phyloP scores from a whole-genome alignment of 768 basidiomycete genomes.

The Chiua virens region DNA sequence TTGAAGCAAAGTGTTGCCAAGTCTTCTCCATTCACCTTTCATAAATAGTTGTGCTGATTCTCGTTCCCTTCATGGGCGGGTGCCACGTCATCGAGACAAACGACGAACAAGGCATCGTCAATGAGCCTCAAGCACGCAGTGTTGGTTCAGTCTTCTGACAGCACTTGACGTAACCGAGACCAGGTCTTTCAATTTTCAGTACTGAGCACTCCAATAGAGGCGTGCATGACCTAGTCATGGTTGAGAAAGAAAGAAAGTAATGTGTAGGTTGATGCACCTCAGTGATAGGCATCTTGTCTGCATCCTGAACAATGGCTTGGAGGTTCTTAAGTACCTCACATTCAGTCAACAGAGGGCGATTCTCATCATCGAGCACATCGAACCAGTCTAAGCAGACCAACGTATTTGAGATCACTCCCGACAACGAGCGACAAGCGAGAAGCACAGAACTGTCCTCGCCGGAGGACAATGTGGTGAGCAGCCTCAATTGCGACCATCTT shows the following conservation, averaged over 20 bases:
- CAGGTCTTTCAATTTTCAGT: slow-evolving; percentile 95
- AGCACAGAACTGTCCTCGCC: slow-evolving; percentile 92
- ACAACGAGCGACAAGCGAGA: slow-evolving; percentile 1
- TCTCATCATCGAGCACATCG: slow-evolving; percentile 82
- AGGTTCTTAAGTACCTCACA: slow-evolving; percentile 87
- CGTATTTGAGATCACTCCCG: background rate
- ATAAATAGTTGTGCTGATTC: background rate
- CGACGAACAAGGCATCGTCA: slow-evolving; percentile 89
- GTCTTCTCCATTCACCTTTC: slow-evolving; percentile 45
- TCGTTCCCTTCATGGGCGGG: slow-evolving; percentile 40
- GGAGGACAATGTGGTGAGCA: slow-evolving; percentile 80
- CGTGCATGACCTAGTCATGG: slow-evolving; percentile 61
- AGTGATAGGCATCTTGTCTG: slow-evolving; percentile 73
- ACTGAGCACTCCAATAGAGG: slow-evolving; percentile 88
- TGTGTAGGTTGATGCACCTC: slow-evolving; percentile 38
- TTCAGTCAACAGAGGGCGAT: slow-evolving; percentile 82
- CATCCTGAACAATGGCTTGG: slow-evolving; percentile 86
- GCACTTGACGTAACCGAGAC: slow-evolving; percentile 69
- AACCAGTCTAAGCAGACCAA: slow-evolving; percentile 75
- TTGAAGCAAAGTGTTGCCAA: slow-evolving; percentile 84
- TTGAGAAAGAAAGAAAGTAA: background rate
- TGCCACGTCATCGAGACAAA: slow-evolving; percentile 82
- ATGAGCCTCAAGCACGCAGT: slow-evolving; percentile 78
- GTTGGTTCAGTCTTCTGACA: slow-evolving; percentile 72
- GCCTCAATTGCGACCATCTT: slow-evolving; percentile 75